Percentiles rank a stretch among this genome's conserved stretches.
phyloP scores from a whole-genome alignment of 2,329 filamentous ascomycete species.

The Lasiodiplodia hormozganensis region DNA sequence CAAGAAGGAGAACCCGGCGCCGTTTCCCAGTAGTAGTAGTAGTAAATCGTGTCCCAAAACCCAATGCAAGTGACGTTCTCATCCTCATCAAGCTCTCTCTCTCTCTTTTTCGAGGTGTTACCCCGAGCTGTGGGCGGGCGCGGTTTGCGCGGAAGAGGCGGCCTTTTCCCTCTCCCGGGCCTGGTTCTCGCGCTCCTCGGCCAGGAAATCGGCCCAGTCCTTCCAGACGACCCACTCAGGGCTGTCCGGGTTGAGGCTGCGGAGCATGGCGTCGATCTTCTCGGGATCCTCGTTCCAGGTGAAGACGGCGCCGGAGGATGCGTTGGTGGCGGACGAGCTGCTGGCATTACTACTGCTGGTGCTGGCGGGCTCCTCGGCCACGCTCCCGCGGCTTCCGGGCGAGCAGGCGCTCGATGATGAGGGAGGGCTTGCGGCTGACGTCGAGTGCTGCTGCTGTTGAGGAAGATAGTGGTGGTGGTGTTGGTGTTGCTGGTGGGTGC shows the following conservation, averaged over 20 bases:
- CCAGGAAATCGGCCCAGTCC: constrained; percentile 26
- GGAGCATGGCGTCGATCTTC: constrained; percentile 27
- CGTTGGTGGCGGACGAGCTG: background rate
- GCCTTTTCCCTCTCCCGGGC: constrained; percentile 5
- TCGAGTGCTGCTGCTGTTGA: background rate
- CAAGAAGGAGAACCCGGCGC: background rate
- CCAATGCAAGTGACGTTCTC: constrained; percentile 20
- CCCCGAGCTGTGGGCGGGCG: constrained; percentile 12
- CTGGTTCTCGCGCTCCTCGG: constrained; percentile 17
- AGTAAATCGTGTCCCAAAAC: background rate
- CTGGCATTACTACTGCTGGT: background rate
- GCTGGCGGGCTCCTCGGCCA: background rate
- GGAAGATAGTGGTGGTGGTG: background rate
- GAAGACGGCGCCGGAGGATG: constrained; percentile 3
- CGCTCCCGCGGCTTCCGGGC: constrained; percentile 1
- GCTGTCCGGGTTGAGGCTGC: constrained; percentile 22
- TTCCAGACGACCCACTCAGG: constrained; percentile 28
- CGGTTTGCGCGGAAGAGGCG: background rate
- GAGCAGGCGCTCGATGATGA: constrained; percentile 6
- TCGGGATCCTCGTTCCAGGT: constrained; percentile 24
- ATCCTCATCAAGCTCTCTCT: background rate
- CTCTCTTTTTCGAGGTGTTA: background rate
- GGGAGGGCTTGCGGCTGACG: background rate
- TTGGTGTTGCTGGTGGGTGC: no score
- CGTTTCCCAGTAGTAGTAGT: background rate